These are phyloP conservation scores for Gnaphalium uliginosum DNA, from an alignment of 129 eudicot species.

Conservation along the genomic window DNA sequence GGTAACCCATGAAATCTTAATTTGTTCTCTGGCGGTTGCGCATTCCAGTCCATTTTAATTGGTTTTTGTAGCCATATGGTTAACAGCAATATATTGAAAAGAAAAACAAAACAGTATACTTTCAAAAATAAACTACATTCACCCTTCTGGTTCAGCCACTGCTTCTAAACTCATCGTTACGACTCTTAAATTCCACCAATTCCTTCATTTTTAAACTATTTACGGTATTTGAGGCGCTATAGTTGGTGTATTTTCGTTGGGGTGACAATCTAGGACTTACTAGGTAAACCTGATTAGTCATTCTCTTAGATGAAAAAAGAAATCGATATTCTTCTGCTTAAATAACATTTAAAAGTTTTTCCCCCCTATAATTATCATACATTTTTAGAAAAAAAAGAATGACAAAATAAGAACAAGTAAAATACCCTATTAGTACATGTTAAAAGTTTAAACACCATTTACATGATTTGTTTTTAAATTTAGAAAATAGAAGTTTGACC, in stretches of 20 bases:
- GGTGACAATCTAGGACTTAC: too few species aligned
- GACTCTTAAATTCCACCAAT: not conserved
- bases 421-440: too few species aligned
- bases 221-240: not conserved
- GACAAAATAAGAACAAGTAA: not conserved
- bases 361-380: not conserved
- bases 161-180: not conserved
- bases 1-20: too few species aligned
- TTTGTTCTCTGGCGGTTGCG: not conserved
- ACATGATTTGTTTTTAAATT: not conserved
- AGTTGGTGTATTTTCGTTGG: not conserved
- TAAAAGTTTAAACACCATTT: too few species aligned
- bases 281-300: too few species aligned
- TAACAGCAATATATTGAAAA: not conserved
- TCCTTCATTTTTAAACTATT: not conserved
- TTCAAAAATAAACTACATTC: not conserved
- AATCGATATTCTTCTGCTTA: too few species aligned
- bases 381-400: not conserved
- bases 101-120: not conserved
- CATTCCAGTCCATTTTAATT: not conserved
- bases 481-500: slow-evolving; percentile 22
- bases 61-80: not conserved
- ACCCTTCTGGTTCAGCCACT: not conserved
- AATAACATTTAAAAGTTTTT: not conserved
- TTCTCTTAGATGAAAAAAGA: too few species aligned